These are phyloP conservation scores for Fomitopsis betulina DNA, from an alignment of 1,284 basidiomycete species.

Conservation along the genomic window DNA sequence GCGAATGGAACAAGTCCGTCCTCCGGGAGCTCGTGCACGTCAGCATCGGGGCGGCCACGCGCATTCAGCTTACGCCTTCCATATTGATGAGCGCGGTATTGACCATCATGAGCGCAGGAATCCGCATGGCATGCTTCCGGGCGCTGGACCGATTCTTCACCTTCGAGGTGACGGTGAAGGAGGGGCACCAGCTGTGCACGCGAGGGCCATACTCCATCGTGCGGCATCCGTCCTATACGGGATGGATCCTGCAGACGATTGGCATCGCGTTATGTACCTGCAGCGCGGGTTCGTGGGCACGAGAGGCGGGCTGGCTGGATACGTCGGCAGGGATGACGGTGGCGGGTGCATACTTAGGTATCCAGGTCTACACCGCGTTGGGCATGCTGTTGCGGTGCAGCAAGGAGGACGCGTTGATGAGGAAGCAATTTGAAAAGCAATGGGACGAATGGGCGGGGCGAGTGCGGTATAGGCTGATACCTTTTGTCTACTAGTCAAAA, in stretches of 20 bases:
- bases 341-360: not conserved
- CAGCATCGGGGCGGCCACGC: not conserved
- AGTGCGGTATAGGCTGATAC: slow-evolving; percentile 1
- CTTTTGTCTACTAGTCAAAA: not conserved
- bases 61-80: not conserved
- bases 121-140: slow-evolving; percentile 1
- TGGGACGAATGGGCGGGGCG: slow-evolving; percentile 4
- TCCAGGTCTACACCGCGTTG: not conserved
- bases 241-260: not conserved
- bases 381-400: not conserved
- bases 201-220: not conserved
- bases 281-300: slow-evolving; percentile 1
- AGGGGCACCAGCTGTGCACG: slow-evolving; percentile 5
- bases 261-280: not conserved
- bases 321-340: not conserved
- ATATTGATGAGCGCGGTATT: not conserved
- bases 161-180: slow-evolving; percentile 5
- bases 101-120: not conserved
- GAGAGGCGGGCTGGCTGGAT: not conserved
- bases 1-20: not conserved
- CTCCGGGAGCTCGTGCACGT: not conserved
- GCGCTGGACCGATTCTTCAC: slow-evolving; percentile 5
- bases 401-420: slow-evolving; percentile 1
- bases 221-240: not conserved
- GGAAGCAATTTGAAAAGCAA: slow-evolving; percentile 1